Evolutionary conservation across 345 rosid species (phyloP).

Genomic region (Gossypioides kirkii): DNA sequence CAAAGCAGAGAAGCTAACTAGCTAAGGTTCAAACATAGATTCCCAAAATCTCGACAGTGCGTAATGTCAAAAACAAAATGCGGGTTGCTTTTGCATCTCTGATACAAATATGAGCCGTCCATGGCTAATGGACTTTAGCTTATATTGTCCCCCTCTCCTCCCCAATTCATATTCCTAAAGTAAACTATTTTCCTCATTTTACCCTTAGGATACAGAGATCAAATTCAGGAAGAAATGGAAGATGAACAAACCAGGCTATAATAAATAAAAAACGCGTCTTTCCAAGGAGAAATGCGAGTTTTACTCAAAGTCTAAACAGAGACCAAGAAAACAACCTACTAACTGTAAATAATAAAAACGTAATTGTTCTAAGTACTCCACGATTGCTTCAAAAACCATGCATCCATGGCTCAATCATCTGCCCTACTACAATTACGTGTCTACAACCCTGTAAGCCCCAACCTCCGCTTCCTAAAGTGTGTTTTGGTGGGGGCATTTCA

Average conservation of each 20-base stretch:
- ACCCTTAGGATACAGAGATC: neutral
- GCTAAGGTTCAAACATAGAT: no score
- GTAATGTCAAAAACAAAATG: neutral
- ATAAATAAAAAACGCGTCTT: neutral
- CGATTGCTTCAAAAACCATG: neutral
- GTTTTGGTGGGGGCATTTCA: no score
- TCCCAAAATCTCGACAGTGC: neutral
- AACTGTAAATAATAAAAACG: neutral
- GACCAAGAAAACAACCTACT: no score
- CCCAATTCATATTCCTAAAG: neutral
- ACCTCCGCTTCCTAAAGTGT: no score
- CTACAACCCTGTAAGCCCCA: neutral
- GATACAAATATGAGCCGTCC: no score
- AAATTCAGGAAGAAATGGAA: no score
- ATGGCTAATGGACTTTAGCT: no score
- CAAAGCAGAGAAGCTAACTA: neutral
- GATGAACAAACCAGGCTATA: no score
- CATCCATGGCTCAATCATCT: neutral
- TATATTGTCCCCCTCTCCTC: no score
- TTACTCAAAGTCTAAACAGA: no score
- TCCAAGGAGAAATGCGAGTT: neutral
- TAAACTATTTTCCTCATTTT: neutral
- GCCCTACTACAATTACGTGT: neutral
- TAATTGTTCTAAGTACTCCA: no score
- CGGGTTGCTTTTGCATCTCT: neutral